Evolutionary conservation across 2,329 filamentous ascomycete genomes (phyloP).

Genomic region (Trichophyton mentagrophytes): DNA sequence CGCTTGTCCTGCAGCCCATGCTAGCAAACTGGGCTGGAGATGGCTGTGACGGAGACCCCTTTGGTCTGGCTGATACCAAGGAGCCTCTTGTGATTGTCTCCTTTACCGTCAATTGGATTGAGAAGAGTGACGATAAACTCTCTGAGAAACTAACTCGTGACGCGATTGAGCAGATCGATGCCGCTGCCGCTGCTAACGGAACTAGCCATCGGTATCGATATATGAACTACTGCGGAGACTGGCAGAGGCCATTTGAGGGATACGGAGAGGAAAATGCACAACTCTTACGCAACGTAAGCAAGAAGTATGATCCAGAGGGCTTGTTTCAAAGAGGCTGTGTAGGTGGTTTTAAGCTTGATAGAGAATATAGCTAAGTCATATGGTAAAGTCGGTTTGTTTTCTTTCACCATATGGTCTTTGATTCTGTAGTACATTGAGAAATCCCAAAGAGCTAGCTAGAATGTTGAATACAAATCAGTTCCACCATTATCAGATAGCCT

Average conservation of each 20-base stretch:
- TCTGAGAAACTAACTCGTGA: constrained; percentile 18
- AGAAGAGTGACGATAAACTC: constrained; percentile 19
- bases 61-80: constrained; percentile 17
- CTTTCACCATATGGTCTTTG: too few relatives aligned
- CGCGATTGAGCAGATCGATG: constrained; percentile 24
- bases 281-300: constrained; percentile 10
- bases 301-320: constrained; percentile 12
- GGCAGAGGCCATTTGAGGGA: constrained; percentile 20
- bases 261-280: constrained; percentile 21
- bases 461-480: too few relatives aligned
- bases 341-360: constrained; percentile 9
- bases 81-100: constrained; percentile 23
- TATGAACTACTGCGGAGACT: constrained; percentile 21
- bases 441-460: too few relatives aligned
- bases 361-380: neutral
- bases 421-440: too few relatives aligned
- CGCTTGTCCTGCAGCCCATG: constrained; percentile 23
- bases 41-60: constrained; percentile 16
- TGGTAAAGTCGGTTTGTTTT: neutral
- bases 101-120: constrained; percentile 25
- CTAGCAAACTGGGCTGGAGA: constrained; percentile 18
- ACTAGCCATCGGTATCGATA: constrained; percentile 19
- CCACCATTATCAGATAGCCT: too few relatives aligned
- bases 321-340: constrained; percentile 7
- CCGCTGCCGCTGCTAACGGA: constrained; percentile 16